phyloP scores from a whole-genome alignment of 371 early-diverging fungal genomes.

The Phascolomyces articulosus region DNA sequence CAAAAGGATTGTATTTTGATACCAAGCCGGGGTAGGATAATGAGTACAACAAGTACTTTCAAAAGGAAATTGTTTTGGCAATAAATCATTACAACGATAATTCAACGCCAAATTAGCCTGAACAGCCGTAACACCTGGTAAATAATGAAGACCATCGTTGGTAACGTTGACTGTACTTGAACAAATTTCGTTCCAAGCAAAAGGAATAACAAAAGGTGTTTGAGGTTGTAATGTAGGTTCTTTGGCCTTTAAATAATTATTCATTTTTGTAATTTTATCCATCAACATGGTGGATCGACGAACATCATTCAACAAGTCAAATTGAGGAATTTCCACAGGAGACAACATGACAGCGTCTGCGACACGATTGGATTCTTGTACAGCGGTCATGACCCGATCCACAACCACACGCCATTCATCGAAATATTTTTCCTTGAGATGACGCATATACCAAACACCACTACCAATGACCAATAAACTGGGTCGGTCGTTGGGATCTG shows the following conservation, averaged over 20 bases:
- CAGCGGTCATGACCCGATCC: conserved; percentile 36
- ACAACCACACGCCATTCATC: conserved; percentile 52
- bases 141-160: conserved; percentile 69
- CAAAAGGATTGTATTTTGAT: conserved; percentile 45
- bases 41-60: conserved; percentile 65
- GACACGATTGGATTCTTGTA: conserved; percentile 18
- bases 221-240: conserved; percentile 6
- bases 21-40: conserved; percentile 59
- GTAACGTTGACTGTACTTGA: conserved; percentile 41
- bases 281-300: conserved; percentile 45
- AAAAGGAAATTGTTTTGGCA: conserved; percentile 50
- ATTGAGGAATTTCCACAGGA: conserved; percentile 45
- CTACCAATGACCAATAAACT: conserved; percentile 55
- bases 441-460: conserved; percentile 66
- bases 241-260: conserved; percentile 46
- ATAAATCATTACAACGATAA: conserved; percentile 59
- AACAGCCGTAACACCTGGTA: conserved; percentile 37
- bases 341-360: conserved; percentile 42
- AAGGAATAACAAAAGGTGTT: conserved; percentile 47
- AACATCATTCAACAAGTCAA: conserved; percentile 36
- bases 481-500: conserved; percentile 30
- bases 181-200: conserved; percentile 58
- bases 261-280: conserved; percentile 57
- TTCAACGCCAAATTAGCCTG: conserved; percentile 66
- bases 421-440: conserved; percentile 40